These are phyloP conservation scores for Fragaria iinumae DNA, from an alignment of 306 rosid genomes.

Conservation along the genomic window DNA sequence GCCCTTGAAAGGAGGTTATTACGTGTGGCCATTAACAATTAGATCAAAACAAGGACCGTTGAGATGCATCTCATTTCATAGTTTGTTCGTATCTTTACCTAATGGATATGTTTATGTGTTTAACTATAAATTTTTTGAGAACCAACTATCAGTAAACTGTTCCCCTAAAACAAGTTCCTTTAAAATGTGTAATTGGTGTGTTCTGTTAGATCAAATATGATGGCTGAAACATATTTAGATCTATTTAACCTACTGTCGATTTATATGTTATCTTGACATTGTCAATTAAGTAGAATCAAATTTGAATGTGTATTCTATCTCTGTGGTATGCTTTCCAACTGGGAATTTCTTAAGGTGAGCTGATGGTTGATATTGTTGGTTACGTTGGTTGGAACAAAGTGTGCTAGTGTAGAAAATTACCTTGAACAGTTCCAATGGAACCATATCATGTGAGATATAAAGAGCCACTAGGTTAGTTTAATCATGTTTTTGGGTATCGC, in stretches of 20 bases:
- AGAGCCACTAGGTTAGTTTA: background rate
- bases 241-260: background rate
- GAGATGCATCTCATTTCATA: background rate
- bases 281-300: background rate
- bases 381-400: background rate
- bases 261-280: background rate
- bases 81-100: background rate
- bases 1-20: background rate
- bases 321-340: background rate
- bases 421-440: background rate
- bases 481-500: background rate
- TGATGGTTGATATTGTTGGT: background rate
- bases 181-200: background rate
- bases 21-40: background rate
- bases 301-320: background rate
- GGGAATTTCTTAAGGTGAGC: conserved; percentile 2
- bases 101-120: background rate
- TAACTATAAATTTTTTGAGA: background rate
- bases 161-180: background rate
- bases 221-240: background rate
- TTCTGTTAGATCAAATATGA: background rate
- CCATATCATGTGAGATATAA: background rate
- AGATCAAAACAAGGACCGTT: background rate
- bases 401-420: background rate
- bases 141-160: background rate